Evolutionary conservation across 495 filamentous ascomycete genomes (phyloP).

Genomic region (Aspergillus panamensis): DNA sequence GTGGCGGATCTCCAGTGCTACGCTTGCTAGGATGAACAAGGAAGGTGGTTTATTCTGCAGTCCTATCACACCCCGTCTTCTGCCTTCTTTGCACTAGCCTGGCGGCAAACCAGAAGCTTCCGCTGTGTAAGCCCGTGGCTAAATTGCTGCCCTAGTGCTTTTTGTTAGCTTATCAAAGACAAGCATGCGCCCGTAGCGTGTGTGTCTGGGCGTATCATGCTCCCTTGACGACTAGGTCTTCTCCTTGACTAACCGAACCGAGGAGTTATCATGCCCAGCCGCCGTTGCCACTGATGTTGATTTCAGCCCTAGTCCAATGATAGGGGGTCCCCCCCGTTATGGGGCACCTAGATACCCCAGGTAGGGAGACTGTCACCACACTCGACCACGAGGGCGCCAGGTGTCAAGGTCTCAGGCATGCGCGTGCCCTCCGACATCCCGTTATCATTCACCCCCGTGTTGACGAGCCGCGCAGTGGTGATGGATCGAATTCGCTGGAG

Average conservation of each 20-base stretch:
- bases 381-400: no score
- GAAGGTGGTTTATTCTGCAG: not conserved
- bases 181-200: not conserved
- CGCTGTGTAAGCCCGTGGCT: not conserved
- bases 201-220: not conserved
- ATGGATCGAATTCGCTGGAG: no score
- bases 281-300: not conserved
- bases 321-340: not conserved
- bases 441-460: no score
- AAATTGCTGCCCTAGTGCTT: not conserved
- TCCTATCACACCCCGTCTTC: not conserved
- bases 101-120: not conserved
- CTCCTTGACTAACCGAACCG: slow-evolving; percentile 2
- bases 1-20: not conserved
- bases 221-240: not conserved
- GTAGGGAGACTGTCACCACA: not conserved
- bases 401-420: no score
- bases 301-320: not conserved
- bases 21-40: not conserved
- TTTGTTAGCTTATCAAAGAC: slow-evolving; percentile 1
- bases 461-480: no score
- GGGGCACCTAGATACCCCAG: not conserved
- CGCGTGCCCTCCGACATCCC: no score
- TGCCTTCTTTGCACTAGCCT: not conserved
- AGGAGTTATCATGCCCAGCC: not conserved